Evolutionary conservation across 495 filamentous ascomycete species (phyloP).

Genomic region (Tuber calosporum): DNA sequence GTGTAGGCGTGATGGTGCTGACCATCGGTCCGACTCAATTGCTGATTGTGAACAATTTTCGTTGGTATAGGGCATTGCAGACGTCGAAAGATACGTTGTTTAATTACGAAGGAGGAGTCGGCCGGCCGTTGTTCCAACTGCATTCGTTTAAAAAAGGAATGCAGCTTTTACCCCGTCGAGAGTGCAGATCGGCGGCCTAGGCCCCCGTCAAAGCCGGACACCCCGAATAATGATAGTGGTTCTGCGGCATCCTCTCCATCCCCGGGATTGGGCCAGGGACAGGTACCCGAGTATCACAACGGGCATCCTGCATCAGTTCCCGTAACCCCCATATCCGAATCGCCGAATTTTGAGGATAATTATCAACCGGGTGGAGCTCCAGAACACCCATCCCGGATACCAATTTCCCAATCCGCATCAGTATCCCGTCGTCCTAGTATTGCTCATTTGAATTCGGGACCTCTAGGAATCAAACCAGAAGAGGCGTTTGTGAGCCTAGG

Average conservation of each 20-base stretch:
- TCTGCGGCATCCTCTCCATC: slow-evolving; percentile 41
- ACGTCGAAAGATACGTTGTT: slow-evolving; percentile 88
- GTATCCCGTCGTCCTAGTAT: slow-evolving; percentile 37
- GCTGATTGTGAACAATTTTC: slow-evolving; percentile 36
- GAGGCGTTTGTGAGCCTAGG: slow-evolving; percentile 29
- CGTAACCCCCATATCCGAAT: slow-evolving; percentile 33
- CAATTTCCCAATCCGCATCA: slow-evolving; percentile 32
- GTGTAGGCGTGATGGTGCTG: slow-evolving; percentile 14
- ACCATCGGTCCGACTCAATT: slow-evolving; percentile 30
- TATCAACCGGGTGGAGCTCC: slow-evolving; percentile 23
- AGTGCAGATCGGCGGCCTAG: slow-evolving; percentile 39
- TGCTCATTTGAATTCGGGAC: slow-evolving; percentile 32
- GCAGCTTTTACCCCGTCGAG: slow-evolving; percentile 87
- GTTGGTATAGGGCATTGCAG: slow-evolving; percentile 72
- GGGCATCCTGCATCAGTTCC: slow-evolving; percentile 38
- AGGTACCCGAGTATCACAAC: slow-evolving; percentile 25
- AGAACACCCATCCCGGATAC: slow-evolving; percentile 19
- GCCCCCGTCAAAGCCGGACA: slow-evolving; percentile 40
- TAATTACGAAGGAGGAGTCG: slow-evolving; percentile 67
- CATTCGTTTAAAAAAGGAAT: slow-evolving; percentile 92
- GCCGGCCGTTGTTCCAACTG: slow-evolving; percentile 89
- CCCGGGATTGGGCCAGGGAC: slow-evolving; percentile 26
- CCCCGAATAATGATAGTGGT: slow-evolving; percentile 35
- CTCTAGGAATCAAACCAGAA: slow-evolving; percentile 33
- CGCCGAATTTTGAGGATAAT: slow-evolving; percentile 33